A percentile compares a stretch with the other conserved stretches of the same genome.
Evolutionary conservation across 495 filamentous ascomycete genomes (phyloP).

Genomic region (Podospora sp.): DNA sequence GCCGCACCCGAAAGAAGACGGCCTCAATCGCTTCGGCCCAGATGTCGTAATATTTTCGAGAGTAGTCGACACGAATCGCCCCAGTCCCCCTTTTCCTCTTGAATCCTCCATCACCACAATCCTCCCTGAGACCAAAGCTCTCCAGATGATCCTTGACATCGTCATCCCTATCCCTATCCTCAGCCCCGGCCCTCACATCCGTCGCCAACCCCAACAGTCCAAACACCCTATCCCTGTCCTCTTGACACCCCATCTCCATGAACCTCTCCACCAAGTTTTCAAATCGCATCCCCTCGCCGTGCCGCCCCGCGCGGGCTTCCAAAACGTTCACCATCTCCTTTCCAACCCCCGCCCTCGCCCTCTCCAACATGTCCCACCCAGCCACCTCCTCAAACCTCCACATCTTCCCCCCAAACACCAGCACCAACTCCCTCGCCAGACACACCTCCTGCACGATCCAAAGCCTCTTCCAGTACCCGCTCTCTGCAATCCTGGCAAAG

Average conservation of each 20-base stretch:
- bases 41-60: slow-evolving; percentile 27
- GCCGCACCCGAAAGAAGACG: slow-evolving; percentile 10
- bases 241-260: slow-evolving; percentile 16
- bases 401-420: slow-evolving; percentile 15
- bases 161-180: neutral
- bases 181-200: slow-evolving; percentile 21
- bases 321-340: slow-evolving; percentile 17
- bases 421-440: slow-evolving; percentile 11
- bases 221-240: slow-evolving; percentile 28
- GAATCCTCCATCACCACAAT: neutral
- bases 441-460: slow-evolving; percentile 32
- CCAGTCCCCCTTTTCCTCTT: slow-evolving; percentile 11
- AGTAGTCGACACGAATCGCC: slow-evolving; percentile 24
- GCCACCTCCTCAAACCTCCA: slow-evolving; percentile 18
- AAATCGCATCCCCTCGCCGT: slow-evolving; percentile 21
- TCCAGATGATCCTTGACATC: neutral
- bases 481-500: slow-evolving; percentile 4
- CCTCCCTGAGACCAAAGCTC: neutral
- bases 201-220: slow-evolving; percentile 29
- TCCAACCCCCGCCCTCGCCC: neutral
- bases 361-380: slow-evolving; percentile 8
- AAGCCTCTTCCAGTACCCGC: slow-evolving; percentile 24
- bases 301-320: slow-evolving; percentile 17
- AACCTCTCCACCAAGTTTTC: slow-evolving; percentile 28
- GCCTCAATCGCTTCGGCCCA: slow-evolving; percentile 24